Evolutionary conservation across 352 stramenopile species (phyloP), one percentile per base, ranked within the genome.

Genomic region (Achlya hypogyna): DNA sequence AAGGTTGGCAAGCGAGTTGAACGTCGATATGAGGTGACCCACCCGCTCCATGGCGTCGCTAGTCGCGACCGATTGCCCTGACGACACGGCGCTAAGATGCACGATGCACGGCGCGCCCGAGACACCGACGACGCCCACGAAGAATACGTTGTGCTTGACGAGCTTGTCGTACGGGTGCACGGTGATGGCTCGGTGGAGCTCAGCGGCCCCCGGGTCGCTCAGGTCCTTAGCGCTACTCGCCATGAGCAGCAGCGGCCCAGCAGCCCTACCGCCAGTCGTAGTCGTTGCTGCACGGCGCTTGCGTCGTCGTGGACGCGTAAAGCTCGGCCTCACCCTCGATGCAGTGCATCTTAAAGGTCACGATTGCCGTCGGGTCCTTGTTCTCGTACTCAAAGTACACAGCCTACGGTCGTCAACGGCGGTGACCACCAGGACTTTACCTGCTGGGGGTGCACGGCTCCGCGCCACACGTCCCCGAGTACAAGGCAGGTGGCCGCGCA

Each of bases 261-360:
- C 29, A 89, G 75, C 4, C 2, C 1, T 53, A 65, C 58, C 58
- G 40, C 60, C 60, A 67, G 27, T 67, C 60, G 51, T 49, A 67
- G 32, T 67, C 60, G 20, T 12, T 58, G 16, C 20, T 25, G 28
- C 60, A 59, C 20, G 60, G 60, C 28, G 60, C 60, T 18, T 42
- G 22, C 3, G 60, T 67, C 27, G 32, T 45, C n/a, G 42, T 38
- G 8, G 60, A 56, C 10, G 51, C 60, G 43, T 51, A 67, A 16
- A 67, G 20, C 40, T 67, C 60, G 22, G 43, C 51, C 8, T 54
- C 32, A 20, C 34, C 51, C 18, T 12, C 27, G 8, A 16, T 16
- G 47, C 60, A 60, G 20, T 32, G 9, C 23, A 67, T 10, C 25
- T 58, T 67, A 16, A 67, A 28, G 12, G 60, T 67, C 14, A 67